Evolutionary conservation across 2,329 filamentous ascomycete genomes (phyloP).

Genomic region (Xylariaceae sp.): DNA sequence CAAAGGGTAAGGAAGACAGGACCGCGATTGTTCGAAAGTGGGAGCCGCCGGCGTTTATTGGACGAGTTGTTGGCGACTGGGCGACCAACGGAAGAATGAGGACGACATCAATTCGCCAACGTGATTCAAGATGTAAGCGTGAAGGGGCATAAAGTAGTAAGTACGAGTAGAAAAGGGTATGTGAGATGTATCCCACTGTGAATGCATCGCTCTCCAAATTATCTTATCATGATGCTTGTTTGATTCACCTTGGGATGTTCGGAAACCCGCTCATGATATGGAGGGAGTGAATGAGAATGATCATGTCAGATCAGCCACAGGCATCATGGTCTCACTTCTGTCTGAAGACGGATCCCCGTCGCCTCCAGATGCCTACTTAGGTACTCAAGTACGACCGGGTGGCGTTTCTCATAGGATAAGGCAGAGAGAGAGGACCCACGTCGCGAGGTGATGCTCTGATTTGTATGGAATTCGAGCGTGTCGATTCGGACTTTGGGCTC

Average conservation of each 20-base stretch:
- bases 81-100: slow-evolving; percentile 2
- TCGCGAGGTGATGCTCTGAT: neutral
- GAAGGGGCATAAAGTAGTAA: too few relatives aligned
- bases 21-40: too few relatives aligned
- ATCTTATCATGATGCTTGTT: neutral
- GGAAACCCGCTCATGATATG: neutral
- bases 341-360: too few relatives aligned
- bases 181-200: neutral
- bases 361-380: neutral
- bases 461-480: too few relatives aligned
- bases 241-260: neutral
- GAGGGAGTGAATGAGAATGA: neutral
- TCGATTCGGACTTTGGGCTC: neutral
- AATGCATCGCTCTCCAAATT: neutral
- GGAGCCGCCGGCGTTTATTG: slow-evolving; percentile 1
- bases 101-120: neutral
- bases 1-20: neutral
- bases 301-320: neutral
- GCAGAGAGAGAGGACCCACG: neutral
- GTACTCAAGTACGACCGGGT: too few relatives aligned
- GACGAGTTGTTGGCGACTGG: neutral
- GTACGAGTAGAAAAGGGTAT: neutral
- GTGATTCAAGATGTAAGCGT: slow-evolving; percentile 13
- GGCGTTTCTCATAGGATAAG: too few relatives aligned
- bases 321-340: neutral